phyloP scores from a whole-genome alignment of 2,329 filamentous ascomycete genomes.

The Torrubiellomyces zombiae region DNA sequence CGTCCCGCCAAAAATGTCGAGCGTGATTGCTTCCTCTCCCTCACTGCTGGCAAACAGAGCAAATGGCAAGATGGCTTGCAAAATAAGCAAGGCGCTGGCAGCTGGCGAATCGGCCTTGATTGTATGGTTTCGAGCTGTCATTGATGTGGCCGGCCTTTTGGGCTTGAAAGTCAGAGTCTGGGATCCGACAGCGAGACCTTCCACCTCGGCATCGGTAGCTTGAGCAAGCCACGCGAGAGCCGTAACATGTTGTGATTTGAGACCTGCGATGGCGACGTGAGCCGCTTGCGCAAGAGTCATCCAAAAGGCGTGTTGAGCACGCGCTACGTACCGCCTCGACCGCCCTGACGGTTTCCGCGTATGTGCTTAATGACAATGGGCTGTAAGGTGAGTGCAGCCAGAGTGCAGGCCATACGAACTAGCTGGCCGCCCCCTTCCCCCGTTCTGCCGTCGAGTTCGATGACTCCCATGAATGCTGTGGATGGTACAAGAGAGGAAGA shows the following conservation, averaged over 20 bases:
- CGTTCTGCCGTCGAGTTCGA: slow-evolving; percentile 37
- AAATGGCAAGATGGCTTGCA: slow-evolving; percentile 44
- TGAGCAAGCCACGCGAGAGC: slow-evolving; percentile 36
- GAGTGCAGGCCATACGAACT: slow-evolving; percentile 35
- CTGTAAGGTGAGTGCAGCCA: slow-evolving; percentile 38
- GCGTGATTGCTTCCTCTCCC: slow-evolving; percentile 23
- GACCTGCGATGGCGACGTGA: slow-evolving; percentile 27
- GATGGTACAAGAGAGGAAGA: neutral
- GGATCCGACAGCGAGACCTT: slow-evolving; percentile 34
- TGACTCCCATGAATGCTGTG: slow-evolving; percentile 14
- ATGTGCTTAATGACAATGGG: slow-evolving; percentile 37
- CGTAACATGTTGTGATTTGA: slow-evolving; percentile 44
- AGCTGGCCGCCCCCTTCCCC: slow-evolving; percentile 48
- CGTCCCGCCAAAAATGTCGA: slow-evolving; percentile 40
- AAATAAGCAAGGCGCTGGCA: slow-evolving; percentile 38
- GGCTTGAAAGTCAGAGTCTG: slow-evolving; percentile 31
- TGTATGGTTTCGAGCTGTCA: slow-evolving; percentile 25
- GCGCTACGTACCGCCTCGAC: slow-evolving; percentile 7
- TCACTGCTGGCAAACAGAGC: slow-evolving; percentile 35
- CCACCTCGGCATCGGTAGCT: slow-evolving; percentile 31
- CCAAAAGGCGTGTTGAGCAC: slow-evolving; percentile 1
- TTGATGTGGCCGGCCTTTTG: slow-evolving; percentile 17
- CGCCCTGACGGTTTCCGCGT: slow-evolving; percentile 31
- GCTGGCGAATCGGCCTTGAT: slow-evolving; percentile 32
- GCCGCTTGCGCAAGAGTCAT: slow-evolving; percentile 1